These are phyloP conservation scores for Powellomyces hirtus DNA, from an alignment of 192 early-diverging fungal genomes.

Conservation along the genomic window DNA sequence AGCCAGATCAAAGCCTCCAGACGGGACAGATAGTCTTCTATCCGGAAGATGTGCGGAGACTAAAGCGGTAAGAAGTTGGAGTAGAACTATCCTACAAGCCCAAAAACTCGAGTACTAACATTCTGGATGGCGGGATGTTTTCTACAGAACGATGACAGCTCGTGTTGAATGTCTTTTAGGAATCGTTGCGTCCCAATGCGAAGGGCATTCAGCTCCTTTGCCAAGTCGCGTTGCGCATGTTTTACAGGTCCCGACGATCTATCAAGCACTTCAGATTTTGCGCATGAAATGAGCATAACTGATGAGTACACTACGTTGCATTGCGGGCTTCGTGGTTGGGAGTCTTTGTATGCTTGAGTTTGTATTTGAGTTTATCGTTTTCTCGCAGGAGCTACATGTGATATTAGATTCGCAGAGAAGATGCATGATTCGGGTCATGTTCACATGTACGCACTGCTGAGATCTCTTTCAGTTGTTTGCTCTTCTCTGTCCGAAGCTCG, in stretches of 20 bases:
- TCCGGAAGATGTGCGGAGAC: constrained; percentile 7
- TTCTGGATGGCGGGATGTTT: constrained; percentile 1
- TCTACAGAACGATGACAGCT: neutral
- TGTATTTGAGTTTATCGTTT: constrained; percentile 44
- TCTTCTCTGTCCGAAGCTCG: constrained; percentile 19
- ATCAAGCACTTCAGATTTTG: too few relatives aligned
- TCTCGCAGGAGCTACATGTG: constrained; percentile 35
- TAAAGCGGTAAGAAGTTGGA: neutral
- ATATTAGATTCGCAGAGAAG: neutral
- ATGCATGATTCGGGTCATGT: neutral
- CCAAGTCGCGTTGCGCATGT: constrained; percentile 12
- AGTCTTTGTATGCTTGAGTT: constrained; percentile 27
- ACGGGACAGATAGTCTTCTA: constrained; percentile 13
- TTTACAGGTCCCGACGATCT: too few relatives aligned
- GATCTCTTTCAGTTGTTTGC: constrained; percentile 32
- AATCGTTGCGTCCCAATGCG: constrained; percentile 12
- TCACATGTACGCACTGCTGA: neutral
- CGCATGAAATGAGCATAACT: too few relatives aligned
- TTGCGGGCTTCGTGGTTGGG: neutral
- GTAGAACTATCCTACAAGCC: neutral
- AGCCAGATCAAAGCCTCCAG: constrained; percentile 11
- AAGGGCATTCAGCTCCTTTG: constrained; percentile 2
- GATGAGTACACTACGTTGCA: too few relatives aligned
- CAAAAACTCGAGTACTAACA: neutral
- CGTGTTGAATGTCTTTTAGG: constrained; percentile 10